Base-by-base conservation (phyloP, 371 early-diverging fungal genomes). In the Polyrhizophydium stewartii region DNA sequence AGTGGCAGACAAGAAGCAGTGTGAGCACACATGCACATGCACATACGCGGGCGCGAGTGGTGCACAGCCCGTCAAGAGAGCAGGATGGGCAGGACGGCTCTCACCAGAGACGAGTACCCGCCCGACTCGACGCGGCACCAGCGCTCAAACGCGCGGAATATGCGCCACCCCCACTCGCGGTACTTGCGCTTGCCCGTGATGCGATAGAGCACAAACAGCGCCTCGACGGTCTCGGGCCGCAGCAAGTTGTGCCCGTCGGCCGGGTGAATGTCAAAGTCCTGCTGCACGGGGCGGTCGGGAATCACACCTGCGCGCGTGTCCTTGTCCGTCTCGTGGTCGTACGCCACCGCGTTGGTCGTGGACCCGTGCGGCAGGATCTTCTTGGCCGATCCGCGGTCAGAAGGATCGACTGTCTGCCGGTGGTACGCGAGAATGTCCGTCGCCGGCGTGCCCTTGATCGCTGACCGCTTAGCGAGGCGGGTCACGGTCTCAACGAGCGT, bases 81-180 rank as follows among this genome's bases (percentile, higher is more conserved):
- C 17, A 51, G 50, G 13, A 25, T 49, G 10, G 25, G 25, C 17
- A 55, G 33, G 56, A 30, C 1, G 19, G 16, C 2, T 56, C 65
- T 64, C 37, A 72, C 71, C 55, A 93, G 72, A 1, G 88, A 86
- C 1, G 89, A 81, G 72, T 89, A 95, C 0, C 93, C 96, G 10
- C 89, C 86, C 2, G 70, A 72, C 10, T 81, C 74, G 16, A 89
- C 81, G 65, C 76, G 84, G 59, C 88, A 77, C 75, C 88, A 85
- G 67, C 86, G 85, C 59, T 92, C 91, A 64, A 97, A 88, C 2
- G 88, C 75, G 65, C 84, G 71, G 71, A 94, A 92, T 31, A 95
- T 92, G 30, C 86, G 67, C 92, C 92, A 93, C 0, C 93, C 97
- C 89, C 90, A 89, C 57, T 93, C 88, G 47, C 96, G 88, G 71